Evolutionary conservation across 345 rosid species (phyloP).

Genomic region (Hibiscus trionum): DNA sequence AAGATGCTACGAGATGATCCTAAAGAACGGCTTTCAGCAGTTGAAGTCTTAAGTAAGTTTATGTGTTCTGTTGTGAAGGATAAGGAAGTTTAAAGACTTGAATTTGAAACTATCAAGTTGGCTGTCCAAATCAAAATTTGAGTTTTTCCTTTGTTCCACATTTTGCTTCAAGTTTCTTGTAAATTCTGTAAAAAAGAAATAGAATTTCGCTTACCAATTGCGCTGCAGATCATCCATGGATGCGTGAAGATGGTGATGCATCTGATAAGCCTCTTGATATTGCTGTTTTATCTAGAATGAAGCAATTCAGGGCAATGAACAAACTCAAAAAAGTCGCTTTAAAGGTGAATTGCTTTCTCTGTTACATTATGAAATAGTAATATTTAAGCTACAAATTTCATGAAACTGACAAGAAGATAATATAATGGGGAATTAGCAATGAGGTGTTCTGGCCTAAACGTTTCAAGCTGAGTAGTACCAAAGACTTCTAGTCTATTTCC

Average conservation of each 20-base stretch:
- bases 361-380: neutral
- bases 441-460: neutral
- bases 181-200: slow-evolving; percentile 4
- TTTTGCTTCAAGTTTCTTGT: slow-evolving; percentile 1
- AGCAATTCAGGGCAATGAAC: slow-evolving; percentile 99
- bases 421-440: neutral
- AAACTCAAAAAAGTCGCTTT: slow-evolving; percentile 92
- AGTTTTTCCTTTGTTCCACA: neutral
- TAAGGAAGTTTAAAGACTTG: neutral
- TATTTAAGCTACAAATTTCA: neutral
- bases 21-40: slow-evolving; percentile 69
- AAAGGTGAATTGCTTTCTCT: slow-evolving; percentile 45
- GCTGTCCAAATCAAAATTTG: neutral
- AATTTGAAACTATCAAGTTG: neutral
- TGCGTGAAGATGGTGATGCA: slow-evolving; percentile 85
- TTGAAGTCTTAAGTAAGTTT: slow-evolving; percentile 67
- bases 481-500: neutral
- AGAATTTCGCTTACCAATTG: slow-evolving; percentile 10
- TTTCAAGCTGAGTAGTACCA: neutral
- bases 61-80: neutral
- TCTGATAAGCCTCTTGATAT: slow-evolving; percentile 96
- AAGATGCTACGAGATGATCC: slow-evolving; percentile 70
- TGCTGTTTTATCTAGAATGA: slow-evolving; percentile 93
- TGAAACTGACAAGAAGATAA: neutral
- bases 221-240: slow-evolving; percentile 86